Evolutionary conservation across 768 basidiomycete species (phyloP).

Genomic region (Suillus weaverae): DNA sequence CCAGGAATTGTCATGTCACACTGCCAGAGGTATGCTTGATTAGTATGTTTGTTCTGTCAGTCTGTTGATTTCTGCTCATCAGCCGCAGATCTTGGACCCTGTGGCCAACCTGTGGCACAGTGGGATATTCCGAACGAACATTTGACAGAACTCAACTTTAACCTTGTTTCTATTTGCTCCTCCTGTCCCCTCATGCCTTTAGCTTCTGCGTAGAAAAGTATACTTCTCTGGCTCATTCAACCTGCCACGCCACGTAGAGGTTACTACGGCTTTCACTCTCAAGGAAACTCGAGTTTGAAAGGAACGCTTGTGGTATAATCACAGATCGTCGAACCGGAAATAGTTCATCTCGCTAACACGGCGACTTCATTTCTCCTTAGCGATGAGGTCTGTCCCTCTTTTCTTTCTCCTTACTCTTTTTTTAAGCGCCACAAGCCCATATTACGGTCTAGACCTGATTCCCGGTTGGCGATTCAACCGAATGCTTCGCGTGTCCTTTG

Average conservation of each 20-base stretch:
- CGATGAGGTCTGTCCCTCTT: conserved; percentile 1
- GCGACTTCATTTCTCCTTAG: not conserved
- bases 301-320: not conserved
- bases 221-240: not conserved
- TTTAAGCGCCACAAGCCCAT: not conserved
- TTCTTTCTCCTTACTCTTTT: conserved; percentile 3
- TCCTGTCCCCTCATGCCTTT: not conserved
- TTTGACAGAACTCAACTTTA: not conserved
- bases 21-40: not conserved
- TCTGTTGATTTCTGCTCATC: not conserved
- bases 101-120: not conserved
- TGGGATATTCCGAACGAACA: not conserved
- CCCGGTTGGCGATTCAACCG: not conserved
- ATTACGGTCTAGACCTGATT: conserved; percentile 3
- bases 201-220: not conserved
- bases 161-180: not conserved
- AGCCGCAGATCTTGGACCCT: not conserved
- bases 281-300: not conserved
- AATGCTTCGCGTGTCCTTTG: not conserved
- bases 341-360: conserved; percentile 1
- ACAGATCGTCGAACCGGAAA: not conserved
- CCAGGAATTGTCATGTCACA: not conserved
- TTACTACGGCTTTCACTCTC: not conserved
- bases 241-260: not conserved
- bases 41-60: not conserved